Conservation (phyloP, 2,329 filamentous ascomycete species). For the Dactylellina drechsleri region DNA sequence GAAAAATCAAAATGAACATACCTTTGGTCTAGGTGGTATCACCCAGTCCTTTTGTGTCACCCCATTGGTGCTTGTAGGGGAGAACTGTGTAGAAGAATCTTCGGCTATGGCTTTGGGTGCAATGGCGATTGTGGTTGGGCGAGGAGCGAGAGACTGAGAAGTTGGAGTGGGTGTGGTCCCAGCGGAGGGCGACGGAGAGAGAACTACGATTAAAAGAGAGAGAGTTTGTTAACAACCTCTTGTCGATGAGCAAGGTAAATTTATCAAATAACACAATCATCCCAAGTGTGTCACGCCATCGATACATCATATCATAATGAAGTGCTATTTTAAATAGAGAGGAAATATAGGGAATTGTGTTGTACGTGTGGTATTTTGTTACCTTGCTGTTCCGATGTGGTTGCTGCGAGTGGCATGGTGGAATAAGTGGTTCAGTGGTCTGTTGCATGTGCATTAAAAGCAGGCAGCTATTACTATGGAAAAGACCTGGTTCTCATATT, state of each 20-base stretch:
- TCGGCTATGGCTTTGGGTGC: slow-evolving; percentile 45
- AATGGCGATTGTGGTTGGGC: slow-evolving; percentile 33
- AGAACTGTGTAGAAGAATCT: slow-evolving; percentile 36
- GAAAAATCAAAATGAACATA: slow-evolving; percentile 22
- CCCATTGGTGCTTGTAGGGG: slow-evolving; percentile 46
- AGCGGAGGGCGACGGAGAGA: slow-evolving; percentile 39
- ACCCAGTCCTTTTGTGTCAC: slow-evolving; percentile 88
- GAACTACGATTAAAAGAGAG: slow-evolving; percentile 10
- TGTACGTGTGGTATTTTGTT: slow-evolving; percentile 35
- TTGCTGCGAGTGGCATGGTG: slow-evolving; percentile 37
- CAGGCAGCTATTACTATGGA: neutral
- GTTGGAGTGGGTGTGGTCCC: slow-evolving; percentile 12
- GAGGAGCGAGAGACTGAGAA: slow-evolving; percentile 24
- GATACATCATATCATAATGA: neutral
- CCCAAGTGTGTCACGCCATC: too few relatives aligned
- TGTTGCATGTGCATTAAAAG: slow-evolving; percentile 26
- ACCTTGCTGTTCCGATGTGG: slow-evolving; percentile 43
- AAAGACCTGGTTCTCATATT: slow-evolving; percentile 2
- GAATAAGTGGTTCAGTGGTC: neutral
- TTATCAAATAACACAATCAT: too few relatives aligned
- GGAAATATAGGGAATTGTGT: neutral
- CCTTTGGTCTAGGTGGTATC: slow-evolving; percentile 80
- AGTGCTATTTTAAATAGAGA: neutral
- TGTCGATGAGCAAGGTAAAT: too few relatives aligned
- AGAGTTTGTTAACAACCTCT: too few relatives aligned